Conservation (phyloP, 176 grass and related monocot species). For the Leersia perrieri region DNA sequence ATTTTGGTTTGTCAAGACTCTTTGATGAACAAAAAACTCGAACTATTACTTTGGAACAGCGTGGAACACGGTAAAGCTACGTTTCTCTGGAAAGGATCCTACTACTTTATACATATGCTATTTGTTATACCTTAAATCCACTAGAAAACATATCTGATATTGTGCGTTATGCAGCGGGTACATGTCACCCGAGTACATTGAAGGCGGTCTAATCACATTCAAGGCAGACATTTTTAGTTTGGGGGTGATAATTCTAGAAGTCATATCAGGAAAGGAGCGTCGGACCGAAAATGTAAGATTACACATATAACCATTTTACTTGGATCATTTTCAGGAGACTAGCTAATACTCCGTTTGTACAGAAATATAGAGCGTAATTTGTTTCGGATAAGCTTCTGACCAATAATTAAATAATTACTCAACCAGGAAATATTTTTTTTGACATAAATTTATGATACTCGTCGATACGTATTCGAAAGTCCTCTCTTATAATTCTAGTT, state of each 20-base stretch:
- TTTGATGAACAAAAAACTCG: background rate
- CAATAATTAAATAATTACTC: too few species aligned
- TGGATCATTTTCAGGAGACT: too few species aligned
- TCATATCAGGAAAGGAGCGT: background rate
- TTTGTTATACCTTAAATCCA: background rate
- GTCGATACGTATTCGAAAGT: too few species aligned
- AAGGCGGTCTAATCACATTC: background rate
- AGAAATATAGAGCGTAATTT: too few species aligned
- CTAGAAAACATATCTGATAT: background rate
- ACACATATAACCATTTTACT: too few species aligned
- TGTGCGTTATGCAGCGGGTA: background rate
- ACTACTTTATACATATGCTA: too few species aligned
- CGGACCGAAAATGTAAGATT: background rate
- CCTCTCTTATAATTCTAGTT: too few species aligned
- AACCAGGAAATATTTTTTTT: too few species aligned
- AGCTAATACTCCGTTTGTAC: too few species aligned
- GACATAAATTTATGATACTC: too few species aligned
- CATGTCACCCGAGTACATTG: background rate
- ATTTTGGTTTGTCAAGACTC: conserved; percentile 10
- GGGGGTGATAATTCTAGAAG: background rate
- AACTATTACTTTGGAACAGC: background rate
- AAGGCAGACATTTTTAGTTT: background rate
- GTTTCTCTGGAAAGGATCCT: background rate
- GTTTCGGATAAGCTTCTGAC: too few species aligned
- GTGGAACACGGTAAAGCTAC: background rate